These are phyloP conservation scores for Pugionium cornutum DNA, from an alignment of 345 rosid genomes.

Conservation along the genomic window DNA sequence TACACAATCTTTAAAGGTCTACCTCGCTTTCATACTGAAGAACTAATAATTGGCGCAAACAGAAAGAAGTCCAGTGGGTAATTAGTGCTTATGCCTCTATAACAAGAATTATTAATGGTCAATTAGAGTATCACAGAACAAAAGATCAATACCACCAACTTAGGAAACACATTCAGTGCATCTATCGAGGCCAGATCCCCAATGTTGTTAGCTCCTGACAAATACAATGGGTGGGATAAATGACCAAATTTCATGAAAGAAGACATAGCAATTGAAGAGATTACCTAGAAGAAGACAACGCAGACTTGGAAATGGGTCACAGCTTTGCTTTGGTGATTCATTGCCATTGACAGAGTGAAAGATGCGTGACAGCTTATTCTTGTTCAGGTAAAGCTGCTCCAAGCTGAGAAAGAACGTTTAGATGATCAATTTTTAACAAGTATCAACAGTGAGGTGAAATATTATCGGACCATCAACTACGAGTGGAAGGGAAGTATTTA, in stretches of 20 bases:
- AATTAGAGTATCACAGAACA: slow-evolving; percentile 24
- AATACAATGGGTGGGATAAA: slow-evolving; percentile 18
- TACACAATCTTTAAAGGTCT: not conserved
- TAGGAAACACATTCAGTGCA: slow-evolving; percentile 64
- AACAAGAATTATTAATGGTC: slow-evolving; percentile 12
- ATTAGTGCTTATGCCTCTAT: slow-evolving; percentile 1
- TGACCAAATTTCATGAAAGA: slow-evolving; percentile 24
- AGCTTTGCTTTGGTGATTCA: slow-evolving; percentile 44
- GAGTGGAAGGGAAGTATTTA: slow-evolving; percentile 19
- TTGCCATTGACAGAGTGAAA: slow-evolving; percentile 49
- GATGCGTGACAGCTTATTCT: slow-evolving; percentile 63
- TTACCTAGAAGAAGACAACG: slow-evolving; percentile 86
- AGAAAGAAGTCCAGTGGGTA: not conserved
- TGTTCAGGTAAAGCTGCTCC: slow-evolving; percentile 84
- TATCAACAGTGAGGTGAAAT: not conserved
- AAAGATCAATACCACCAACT: slow-evolving; percentile 61
- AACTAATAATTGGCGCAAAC: not conserved
- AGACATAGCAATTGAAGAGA: slow-evolving; percentile 14
- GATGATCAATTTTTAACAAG: not conserved
- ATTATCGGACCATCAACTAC: not conserved
- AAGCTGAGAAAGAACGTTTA: slow-evolving; percentile 52
- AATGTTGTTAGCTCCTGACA: slow-evolving; percentile 70
- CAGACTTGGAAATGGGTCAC: slow-evolving; percentile 61
- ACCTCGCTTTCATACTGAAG: not conserved
- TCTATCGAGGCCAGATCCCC: slow-evolving; percentile 66